phyloP scores from a whole-genome alignment of 1,284 basidiomycete genomes.

The Ceratobasidium sp. region DNA sequence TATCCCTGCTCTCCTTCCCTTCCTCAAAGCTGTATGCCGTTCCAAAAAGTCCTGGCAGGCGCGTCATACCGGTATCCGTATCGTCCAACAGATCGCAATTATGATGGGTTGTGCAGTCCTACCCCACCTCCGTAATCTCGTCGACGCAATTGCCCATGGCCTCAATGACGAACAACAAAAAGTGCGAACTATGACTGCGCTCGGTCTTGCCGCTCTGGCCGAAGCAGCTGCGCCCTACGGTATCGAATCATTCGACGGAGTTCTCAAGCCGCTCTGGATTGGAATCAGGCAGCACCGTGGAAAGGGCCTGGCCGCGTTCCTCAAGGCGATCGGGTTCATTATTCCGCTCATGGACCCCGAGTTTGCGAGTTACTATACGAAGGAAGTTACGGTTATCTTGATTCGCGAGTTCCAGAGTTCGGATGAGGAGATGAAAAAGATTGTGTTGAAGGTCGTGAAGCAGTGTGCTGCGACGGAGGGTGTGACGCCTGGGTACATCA shows the following conservation, averaged over 20 bases:
- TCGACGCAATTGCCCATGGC: conserved; percentile 96
- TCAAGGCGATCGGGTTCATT: conserved; percentile 99
- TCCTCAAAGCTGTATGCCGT: conserved; percentile 97
- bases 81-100: conserved; percentile 99
- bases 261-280: conserved; percentile 97
- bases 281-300: conserved; percentile 98
- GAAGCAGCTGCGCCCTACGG: conserved; percentile 99
- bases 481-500: conserved; percentile 93
- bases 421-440: conserved; percentile 99
- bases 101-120: conserved; percentile 99
- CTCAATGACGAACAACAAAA: conserved; percentile 99
- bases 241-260: conserved; percentile 99
- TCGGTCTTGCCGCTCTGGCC: conserved; percentile 95
- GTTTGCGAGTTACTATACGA: conserved; percentile 97
- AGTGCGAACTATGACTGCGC: conserved; percentile 98
- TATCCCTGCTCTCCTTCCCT: conserved; percentile 96
- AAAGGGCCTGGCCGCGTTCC: conserved; percentile 97
- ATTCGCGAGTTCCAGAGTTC: conserved; percentile 99
- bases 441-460: conserved; percentile 98
- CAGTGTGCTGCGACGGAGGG: conserved; percentile 99
- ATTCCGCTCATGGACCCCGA: conserved; percentile 99
- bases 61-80: conserved; percentile 98
- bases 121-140: conserved; percentile 95
- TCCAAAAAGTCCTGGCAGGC: conserved; percentile 99
- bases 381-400: conserved; percentile 96